Conservation (phyloP, 768 basidiomycete species). For the Tremella yokohamensis region DNA sequence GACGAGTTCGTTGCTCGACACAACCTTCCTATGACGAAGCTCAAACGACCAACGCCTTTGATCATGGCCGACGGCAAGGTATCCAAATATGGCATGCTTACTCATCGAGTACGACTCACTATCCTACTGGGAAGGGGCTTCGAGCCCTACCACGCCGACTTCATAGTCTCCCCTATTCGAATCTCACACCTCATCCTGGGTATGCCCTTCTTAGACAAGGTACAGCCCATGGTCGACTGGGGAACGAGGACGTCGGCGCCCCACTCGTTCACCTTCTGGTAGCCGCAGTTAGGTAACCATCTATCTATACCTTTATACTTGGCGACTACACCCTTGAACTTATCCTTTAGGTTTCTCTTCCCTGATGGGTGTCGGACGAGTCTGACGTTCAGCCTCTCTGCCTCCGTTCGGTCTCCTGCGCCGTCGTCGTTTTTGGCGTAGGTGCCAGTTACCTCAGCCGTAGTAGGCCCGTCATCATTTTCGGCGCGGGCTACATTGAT, state of each 20-base stretch:
- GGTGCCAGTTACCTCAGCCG: no score
- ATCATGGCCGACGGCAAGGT: neutral
- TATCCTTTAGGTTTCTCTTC: no score
- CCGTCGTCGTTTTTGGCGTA: no score
- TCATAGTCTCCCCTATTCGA: neutral
- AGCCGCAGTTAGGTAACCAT: no score
- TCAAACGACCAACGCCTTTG: neutral
- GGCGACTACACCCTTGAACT: no score
- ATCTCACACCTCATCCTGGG: neutral
- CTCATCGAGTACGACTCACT: neutral
- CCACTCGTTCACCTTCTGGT: no score
- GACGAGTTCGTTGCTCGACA: neutral
- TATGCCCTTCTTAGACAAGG: neutral
- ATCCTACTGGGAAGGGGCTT: neutral
- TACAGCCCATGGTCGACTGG: conserved; percentile 1
- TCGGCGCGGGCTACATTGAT: no score
- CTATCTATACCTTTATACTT: no score
- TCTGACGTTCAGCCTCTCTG: no score
- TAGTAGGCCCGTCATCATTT: no score
- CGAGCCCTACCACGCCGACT: neutral
- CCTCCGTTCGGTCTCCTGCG: no score
- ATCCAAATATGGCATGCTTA: neutral
- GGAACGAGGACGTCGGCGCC: conserved; percentile 30
- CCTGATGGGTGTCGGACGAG: no score
- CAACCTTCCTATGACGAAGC: neutral